phyloP scores from a whole-genome alignment of 1,284 basidiomycete genomes.

The Trametes sp. region DNA sequence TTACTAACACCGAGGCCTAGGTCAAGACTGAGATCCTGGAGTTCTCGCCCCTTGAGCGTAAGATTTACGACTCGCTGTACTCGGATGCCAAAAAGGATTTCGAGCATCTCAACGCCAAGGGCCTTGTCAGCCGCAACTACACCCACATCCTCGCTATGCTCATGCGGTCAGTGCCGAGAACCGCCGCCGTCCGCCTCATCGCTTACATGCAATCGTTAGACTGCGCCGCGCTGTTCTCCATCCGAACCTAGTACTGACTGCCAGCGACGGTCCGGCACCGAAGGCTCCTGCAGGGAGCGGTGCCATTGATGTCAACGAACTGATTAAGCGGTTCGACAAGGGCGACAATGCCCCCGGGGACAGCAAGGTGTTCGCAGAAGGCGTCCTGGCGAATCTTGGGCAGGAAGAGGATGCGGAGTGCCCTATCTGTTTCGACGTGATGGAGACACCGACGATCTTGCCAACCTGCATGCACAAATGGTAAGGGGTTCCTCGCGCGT shows the following conservation, averaged over 20 bases:
- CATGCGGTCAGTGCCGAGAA: conserved; percentile 68
- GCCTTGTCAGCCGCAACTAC: conserved; percentile 84
- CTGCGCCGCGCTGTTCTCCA: conserved; percentile 89
- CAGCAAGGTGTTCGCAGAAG: conserved; percentile 65
- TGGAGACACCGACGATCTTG: conserved; percentile 75
- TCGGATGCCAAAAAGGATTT: conserved; percentile 73
- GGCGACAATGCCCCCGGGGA: conserved; percentile 43
- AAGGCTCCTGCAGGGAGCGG: conserved; percentile 46
- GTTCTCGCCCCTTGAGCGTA: conserved; percentile 80
- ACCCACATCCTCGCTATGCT: conserved; percentile 92
- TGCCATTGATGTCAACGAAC: conserved; percentile 62
- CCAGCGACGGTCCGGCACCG: conserved; percentile 12
- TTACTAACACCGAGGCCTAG: background rate
- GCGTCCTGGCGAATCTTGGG: conserved; percentile 68
- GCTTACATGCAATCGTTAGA: conserved; percentile 45
- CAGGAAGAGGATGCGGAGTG: conserved; percentile 68
- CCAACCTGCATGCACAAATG: conserved; percentile 82
- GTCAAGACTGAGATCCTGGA: conserved; percentile 67
- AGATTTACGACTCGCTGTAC: conserved; percentile 85
- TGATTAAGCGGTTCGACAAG: conserved; percentile 70
- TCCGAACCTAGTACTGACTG: conserved; percentile 74
- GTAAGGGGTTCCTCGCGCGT: conserved; percentile 47
- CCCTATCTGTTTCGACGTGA: conserved; percentile 81
- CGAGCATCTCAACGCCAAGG: conserved; percentile 79
- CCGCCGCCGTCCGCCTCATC: conserved; percentile 8